Evolutionary conservation across 2,329 filamentous ascomycete species (phyloP), one percentile per base, ranked within the genome.

Genomic region (Venturia nashicola): DNA sequence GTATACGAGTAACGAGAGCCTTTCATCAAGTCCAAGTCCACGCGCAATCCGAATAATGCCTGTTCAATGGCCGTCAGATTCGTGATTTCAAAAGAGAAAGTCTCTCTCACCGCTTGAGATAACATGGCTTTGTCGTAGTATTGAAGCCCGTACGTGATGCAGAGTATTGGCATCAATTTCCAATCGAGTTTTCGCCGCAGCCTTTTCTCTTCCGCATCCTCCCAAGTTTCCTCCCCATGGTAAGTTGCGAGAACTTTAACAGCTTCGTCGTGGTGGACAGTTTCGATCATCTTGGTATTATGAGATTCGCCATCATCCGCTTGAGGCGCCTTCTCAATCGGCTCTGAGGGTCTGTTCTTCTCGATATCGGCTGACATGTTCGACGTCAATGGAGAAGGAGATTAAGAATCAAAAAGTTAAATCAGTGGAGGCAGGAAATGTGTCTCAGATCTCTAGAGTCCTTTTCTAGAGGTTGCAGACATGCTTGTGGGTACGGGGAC

Each of bases 61-160:
- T 76, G 59, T 23, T 20, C 14, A 12, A 27, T 6, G 61, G 55
- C 18, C 60, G 23, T 67, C 20, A 39, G 34, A 18, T 32, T 42
- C 16, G 20, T 42, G 11, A 42, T 11, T 14, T 14, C 27, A 8
- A 5, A 8, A 18, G 0, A 5, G 1, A n/a, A 16, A n/a, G 3
- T 55, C 44, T n/a, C 12, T 65, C 71, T 64, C 68, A 79, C 79
- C 54, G 81, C 81, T 67, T 83, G 80, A 1, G 76, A 78, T 18
- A 83, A 69, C 77, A 83, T 82, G 2, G 80, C 79, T 68, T 82
- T 80, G 66, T 80, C 78, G 48, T 79, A 79, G 64, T 79, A 80
- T 66, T 79, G 77, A n/a, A 80, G 70, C 0, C 72, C 74, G 65
- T 79, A 80, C 0, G 77, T 80, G 7, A 74, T 66, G 64, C 76